phyloP scores from a whole-genome alignment of 2,329 filamentous ascomycete species.

The Rutstroemia sp. region DNA sequence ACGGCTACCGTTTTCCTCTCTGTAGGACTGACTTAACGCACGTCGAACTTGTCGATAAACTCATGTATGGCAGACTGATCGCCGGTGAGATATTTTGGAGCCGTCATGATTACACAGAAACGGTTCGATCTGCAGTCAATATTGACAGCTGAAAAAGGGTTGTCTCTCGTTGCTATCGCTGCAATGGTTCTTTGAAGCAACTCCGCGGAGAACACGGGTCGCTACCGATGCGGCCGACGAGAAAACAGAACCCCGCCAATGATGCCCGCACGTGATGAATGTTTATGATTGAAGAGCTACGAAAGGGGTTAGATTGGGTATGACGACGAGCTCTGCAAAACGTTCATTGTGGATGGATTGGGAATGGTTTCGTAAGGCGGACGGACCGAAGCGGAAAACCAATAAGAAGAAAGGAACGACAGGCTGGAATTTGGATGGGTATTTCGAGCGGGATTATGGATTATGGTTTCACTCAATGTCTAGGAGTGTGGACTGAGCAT shows the following conservation, averaged over 20 bases:
- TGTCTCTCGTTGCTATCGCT: background rate
- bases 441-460: no score
- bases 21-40: constrained; percentile 43
- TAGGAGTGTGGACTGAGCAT: no score
- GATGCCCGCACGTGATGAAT: background rate
- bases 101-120: background rate
- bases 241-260: background rate
- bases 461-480: no score
- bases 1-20: constrained; percentile 1
- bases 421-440: background rate
- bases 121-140: background rate
- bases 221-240: background rate
- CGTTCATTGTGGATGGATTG: background rate
- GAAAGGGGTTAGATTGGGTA: background rate
- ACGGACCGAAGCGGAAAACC: background rate
- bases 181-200: background rate
- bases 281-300: background rate
- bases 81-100: constrained; percentile 66
- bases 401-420: background rate
- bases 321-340: background rate
- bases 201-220: background rate
- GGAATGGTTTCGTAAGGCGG: background rate
- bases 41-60: constrained; percentile 89
- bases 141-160: background rate
- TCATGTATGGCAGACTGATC: constrained; percentile 68